A percentile compares a stretch with the other conserved stretches of the same genome.
Conservation (phyloP, 345 rosid genomes). For the Excoecaria agallocha region DNA sequence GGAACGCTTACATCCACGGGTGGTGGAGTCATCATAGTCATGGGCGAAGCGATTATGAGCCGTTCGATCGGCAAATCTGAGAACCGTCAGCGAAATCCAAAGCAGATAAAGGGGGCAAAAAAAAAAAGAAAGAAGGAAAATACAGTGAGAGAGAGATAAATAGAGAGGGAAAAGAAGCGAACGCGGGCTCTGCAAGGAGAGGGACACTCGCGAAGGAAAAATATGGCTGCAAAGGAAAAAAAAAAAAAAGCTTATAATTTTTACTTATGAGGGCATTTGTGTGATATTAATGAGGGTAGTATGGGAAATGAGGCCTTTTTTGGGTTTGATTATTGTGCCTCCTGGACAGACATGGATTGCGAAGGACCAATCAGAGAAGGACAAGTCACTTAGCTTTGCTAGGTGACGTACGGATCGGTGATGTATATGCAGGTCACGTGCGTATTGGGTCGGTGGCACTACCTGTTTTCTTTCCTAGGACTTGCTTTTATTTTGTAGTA, state of each 20-base stretch:
- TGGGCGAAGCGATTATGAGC: conserved; percentile 28
- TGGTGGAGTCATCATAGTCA: conserved; percentile 87
- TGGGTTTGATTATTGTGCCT: not conserved
- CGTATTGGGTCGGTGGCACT: conserved; percentile 12
- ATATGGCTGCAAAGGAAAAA: conserved; percentile 25
- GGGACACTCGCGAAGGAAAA: conserved; percentile 23
- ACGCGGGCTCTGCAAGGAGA: conserved; percentile 27
- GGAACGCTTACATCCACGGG: conserved; percentile 60
- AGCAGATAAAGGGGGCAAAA: not conserved
- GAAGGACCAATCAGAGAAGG: conserved; percentile 31
- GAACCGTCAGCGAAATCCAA: conserved; percentile 1
- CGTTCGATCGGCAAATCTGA: conserved; percentile 41
- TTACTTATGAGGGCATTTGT: conserved; percentile 30
- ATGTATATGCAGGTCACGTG: conserved; percentile 34
- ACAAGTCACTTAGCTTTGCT: conserved; percentile 5
- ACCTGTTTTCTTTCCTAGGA: not conserved
- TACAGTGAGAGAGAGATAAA: conserved; percentile 5
- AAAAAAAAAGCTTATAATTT: conserved; percentile 8
- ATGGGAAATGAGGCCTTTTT: conserved; percentile 7
- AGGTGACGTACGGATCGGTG: conserved; percentile 3
- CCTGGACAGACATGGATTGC: conserved; percentile 2
- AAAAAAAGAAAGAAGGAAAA: not conserved
- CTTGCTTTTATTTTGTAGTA: not conserved
- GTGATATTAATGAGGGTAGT: conserved; percentile 25
- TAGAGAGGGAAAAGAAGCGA: conserved; percentile 15